Base-by-base conservation (phyloP, 495 filamentous ascomycete species). In the Acidomyces sp. region DNA sequence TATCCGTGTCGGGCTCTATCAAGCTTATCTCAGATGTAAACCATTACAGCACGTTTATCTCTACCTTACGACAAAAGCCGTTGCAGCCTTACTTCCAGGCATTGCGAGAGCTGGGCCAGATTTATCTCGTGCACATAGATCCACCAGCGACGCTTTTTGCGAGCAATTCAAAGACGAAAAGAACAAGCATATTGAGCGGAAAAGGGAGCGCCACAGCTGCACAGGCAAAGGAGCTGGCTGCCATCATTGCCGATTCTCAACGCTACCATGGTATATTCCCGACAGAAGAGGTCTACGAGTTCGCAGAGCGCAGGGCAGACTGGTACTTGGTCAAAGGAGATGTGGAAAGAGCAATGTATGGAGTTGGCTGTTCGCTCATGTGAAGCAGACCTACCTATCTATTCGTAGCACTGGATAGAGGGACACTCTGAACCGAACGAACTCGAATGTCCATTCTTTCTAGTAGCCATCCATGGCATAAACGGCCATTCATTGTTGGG, bases 301-400 rank as follows among this genome's bases (percentile, higher is more conserved):
- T 90, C 63, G 92, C 87, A 10, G 85, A 93, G 58, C 65, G 92
- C 44, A 66, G 92, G 43, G 86, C 85, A 48, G 92, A 99, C 60
- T 99, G 92, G 92, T 92, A 80, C 55, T 67, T 72, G 39, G 81
- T 99, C 3, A 80, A 78, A 63, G 71, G 70, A 43, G 75, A 85
- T 39, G 87, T 99, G 16, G 92, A 99, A 69, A 78, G 82, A 62
- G 87, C 85, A 17, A 93, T 96, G 92, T 96, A 95, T 68, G 92
- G 92, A 33, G 69, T 90, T 62, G 92, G 93, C 33, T 97, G 90
- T 56, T 59, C 50, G 28, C 57, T 88, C 34, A 94, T 96, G 86
- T 95, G 67, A 70, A 49, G 11, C 9, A 15, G 32, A n/a, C 17
- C 19, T 28, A n/a, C 12, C 7, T 24, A 28, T n/a, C n/a, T n/a